A percentile compares a stretch with the other conserved stretches of the same genome.
These are phyloP conservation scores for Decorospora gaudefroyi DNA, from an alignment of 2,329 filamentous ascomycete species.

Conservation along the genomic window DNA sequence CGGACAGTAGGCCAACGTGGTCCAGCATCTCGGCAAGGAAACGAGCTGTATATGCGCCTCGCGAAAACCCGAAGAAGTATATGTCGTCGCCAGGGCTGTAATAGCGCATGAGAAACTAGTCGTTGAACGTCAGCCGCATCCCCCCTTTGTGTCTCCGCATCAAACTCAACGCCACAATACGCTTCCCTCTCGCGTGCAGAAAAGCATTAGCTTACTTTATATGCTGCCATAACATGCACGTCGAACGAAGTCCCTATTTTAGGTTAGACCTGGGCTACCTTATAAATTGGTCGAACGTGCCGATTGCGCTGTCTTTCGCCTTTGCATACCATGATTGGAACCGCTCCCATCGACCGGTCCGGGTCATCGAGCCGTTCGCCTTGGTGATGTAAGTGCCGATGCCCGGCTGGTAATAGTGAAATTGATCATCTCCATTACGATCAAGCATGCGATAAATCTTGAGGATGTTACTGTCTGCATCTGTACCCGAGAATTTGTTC, in stretches of 20 bases:
- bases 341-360: constrained; percentile 61
- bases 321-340: constrained; percentile 70
- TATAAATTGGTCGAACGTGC: constrained; percentile 8
- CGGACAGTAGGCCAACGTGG: constrained; percentile 74
- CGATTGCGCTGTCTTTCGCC: constrained; percentile 75
- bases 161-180: background rate
- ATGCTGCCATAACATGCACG: constrained; percentile 80
- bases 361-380: constrained; percentile 55
- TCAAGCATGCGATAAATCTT: constrained; percentile 74
- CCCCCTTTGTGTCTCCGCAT: background rate
- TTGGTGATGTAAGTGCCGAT: constrained; percentile 73
- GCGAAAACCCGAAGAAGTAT: constrained; percentile 56
- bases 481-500: constrained; percentile 50
- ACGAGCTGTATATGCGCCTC: constrained; percentile 57
- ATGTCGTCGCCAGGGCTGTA: constrained; percentile 55
- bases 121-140: background rate
- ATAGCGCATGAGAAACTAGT: constrained; percentile 56
- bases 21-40: constrained; percentile 79
- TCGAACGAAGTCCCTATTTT: constrained; percentile 71
- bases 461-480: constrained; percentile 57
- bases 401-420: constrained; percentile 53
- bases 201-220: constrained; percentile 65
- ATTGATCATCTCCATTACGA: constrained; percentile 63
- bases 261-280: constrained; percentile 4
- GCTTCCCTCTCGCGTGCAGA: background rate